A percentile compares a stretch with the other conserved stretches of the same genome.
Conservation (phyloP, 2,329 filamentous ascomycete species). For the Triangularia setosa region DNA sequence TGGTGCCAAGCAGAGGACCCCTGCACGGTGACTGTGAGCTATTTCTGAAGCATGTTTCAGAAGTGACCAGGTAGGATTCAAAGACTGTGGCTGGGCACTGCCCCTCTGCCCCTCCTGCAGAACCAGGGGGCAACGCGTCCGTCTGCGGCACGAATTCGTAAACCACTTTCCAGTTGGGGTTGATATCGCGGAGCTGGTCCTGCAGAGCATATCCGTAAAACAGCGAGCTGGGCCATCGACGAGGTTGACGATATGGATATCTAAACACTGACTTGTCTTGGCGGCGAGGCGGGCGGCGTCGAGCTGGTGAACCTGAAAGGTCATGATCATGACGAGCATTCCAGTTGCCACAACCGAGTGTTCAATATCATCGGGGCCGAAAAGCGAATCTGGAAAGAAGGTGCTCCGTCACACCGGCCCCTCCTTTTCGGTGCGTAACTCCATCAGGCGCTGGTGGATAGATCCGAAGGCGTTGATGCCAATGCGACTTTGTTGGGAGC, state of each 20-base stretch:
- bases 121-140: constrained; percentile 10
- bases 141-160: constrained; percentile 10
- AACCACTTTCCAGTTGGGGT: not conserved
- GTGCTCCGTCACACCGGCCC: constrained; percentile 7
- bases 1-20: constrained; percentile 6
- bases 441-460: not conserved
- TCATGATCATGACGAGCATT: not conserved
- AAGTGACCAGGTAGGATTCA: constrained; percentile 23
- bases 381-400: not conserved
- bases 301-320: not conserved
- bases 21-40: constrained; percentile 21
- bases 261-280: not conserved
- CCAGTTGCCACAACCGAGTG: constrained; percentile 7
- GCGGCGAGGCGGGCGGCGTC: not conserved
- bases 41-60: constrained; percentile 32
- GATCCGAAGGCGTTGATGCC: not conserved
- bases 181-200: not conserved
- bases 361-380: constrained; percentile 3
- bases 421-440: constrained; percentile 1
- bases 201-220: not conserved
- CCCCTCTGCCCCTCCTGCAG: constrained; percentile 17
- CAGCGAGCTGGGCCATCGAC: not conserved
- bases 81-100: constrained; percentile 25
- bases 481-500: not conserved
- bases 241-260: not conserved